These are phyloP conservation scores for Corylus heterophylla DNA, from an alignment of 306 rosid genomes.

Conservation along the genomic window DNA sequence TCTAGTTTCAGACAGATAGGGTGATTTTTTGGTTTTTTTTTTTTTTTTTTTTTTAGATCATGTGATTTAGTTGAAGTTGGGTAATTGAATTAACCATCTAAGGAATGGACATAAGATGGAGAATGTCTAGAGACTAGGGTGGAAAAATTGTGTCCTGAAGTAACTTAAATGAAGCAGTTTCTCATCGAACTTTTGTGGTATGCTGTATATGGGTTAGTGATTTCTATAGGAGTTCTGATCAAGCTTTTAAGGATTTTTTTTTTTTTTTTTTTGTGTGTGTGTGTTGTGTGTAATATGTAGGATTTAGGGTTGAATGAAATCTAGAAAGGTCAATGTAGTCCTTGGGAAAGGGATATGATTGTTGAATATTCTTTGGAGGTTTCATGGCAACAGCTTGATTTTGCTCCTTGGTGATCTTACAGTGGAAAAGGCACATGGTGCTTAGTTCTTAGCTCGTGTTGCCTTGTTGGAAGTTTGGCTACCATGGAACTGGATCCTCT, in stretches of 20 bases:
- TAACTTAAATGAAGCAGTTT: slow-evolving; percentile 17
- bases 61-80: slow-evolving; percentile 31
- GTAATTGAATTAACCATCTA: slow-evolving; percentile 35
- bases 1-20: slow-evolving; percentile 30
- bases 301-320: background rate
- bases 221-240: background rate
- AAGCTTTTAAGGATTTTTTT: background rate
- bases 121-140: slow-evolving; percentile 5
- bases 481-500: background rate
- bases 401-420: background rate
- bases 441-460: background rate
- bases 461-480: background rate
- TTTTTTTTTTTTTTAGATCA: slow-evolving; percentile 17
- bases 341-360: background rate
- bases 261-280: too few species aligned
- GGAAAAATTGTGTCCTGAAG: slow-evolving; percentile 21
- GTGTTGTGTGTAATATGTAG: background rate
- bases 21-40: slow-evolving; percentile 29
- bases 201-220: slow-evolving; percentile 22
- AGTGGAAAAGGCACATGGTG: background rate
- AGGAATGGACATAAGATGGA: slow-evolving; percentile 27
- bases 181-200: slow-evolving; percentile 10
- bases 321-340: background rate
- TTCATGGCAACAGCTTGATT: background rate
- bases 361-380: background rate